phyloP scores from a whole-genome alignment of 2,329 filamentous ascomycete species.

The Helotiales sp. region DNA sequence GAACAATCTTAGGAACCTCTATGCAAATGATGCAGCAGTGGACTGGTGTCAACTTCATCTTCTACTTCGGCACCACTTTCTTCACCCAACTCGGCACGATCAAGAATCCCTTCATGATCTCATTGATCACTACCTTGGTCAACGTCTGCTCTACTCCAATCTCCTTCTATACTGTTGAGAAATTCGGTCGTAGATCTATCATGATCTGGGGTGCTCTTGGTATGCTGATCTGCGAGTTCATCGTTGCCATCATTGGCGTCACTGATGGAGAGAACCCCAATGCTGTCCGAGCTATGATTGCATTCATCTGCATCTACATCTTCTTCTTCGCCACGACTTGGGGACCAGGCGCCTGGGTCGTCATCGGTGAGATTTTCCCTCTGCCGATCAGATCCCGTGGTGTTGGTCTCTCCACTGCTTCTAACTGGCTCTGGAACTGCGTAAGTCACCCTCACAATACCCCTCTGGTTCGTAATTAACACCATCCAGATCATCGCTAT shows the following conservation, averaged over 20 bases:
- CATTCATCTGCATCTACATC: constrained; percentile 79
- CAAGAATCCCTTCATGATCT: constrained; percentile 72
- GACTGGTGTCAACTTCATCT: constrained; percentile 88
- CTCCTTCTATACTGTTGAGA: constrained; percentile 82
- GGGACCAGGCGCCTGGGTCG: constrained; percentile 73
- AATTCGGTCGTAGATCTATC: constrained; percentile 74
- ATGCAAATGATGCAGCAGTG: constrained; percentile 80
- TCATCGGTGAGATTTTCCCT: constrained; percentile 88
- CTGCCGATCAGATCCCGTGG: constrained; percentile 78
- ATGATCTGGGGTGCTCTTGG: constrained; percentile 76
- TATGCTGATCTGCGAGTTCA: constrained; percentile 85
- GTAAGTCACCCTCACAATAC: constrained; percentile 4
- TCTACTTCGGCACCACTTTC: constrained; percentile 91
- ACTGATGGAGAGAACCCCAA: constrained; percentile 68
- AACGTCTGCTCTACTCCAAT: constrained; percentile 83
- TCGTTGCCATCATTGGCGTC: constrained; percentile 65
- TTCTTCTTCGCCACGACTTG: constrained; percentile 81
- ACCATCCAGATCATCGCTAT: constrained; percentile 16
- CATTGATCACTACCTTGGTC: constrained; percentile 50
- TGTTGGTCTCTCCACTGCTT: constrained; percentile 80
- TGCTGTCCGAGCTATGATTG: constrained; percentile 32
- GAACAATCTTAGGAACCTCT: constrained; percentile 69
- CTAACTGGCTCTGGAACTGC: constrained; percentile 85
- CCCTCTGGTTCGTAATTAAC: neutral
- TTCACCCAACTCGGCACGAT: constrained; percentile 71